Evolutionary conservation across 163 green algal species (phyloP).

Genomic region (Trebouxiophyceae sp.): DNA sequence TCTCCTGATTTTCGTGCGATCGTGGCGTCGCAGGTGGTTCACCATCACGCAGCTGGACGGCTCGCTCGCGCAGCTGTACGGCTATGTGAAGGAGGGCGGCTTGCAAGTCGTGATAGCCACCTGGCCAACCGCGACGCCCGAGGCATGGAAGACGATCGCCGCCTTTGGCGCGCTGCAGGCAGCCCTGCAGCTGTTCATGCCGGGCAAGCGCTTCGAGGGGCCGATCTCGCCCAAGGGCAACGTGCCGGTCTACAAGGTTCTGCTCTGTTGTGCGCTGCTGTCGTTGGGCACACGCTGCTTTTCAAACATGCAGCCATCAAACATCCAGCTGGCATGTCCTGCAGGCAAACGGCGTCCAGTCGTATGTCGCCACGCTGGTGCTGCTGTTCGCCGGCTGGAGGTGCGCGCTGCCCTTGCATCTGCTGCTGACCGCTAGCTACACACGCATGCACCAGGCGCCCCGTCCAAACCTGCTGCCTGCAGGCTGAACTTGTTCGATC

Average conservation of each 20-base stretch:
- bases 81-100: constrained; percentile 15
- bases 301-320: too few species aligned
- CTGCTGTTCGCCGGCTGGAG: constrained; percentile 30
- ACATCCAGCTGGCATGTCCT: too few species aligned
- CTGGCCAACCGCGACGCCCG: constrained; percentile 22
- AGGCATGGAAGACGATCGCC: constrained; percentile 37
- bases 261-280: not conserved
- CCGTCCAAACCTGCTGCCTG: not conserved
- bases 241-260: constrained; percentile 57
- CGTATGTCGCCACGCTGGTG: constrained; percentile 32
- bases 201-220: constrained; percentile 43
- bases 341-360: constrained; percentile 49
- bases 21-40: constrained; percentile 32
- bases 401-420: too few species aligned
- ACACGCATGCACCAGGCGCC: not conserved
- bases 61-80: constrained; percentile 15
- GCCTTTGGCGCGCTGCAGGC: constrained; percentile 47
- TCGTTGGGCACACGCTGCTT: too few species aligned
- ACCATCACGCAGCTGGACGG: constrained; percentile 34
- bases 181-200: constrained; percentile 41
- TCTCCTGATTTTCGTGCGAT: not conserved
- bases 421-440: too few species aligned
- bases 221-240: constrained; percentile 59
- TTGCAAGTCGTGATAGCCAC: constrained; percentile 9
- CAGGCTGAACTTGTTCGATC: constrained; percentile 32